Evolutionary conservation across 2,329 filamentous ascomycete species (phyloP).

Genomic region (Xylaria sp.): DNA sequence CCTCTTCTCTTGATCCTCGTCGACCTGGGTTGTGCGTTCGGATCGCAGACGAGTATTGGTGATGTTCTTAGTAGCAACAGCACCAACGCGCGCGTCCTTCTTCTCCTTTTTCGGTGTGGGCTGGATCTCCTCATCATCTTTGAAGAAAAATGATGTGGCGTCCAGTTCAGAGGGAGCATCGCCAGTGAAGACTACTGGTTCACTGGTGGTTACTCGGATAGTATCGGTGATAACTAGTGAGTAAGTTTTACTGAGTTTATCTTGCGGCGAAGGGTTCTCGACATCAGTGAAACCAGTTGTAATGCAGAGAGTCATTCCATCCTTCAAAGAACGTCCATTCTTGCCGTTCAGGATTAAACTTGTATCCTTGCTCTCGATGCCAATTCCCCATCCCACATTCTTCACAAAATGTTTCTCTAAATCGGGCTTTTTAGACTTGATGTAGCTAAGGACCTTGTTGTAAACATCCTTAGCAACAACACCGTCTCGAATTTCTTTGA

Average conservation of each 20-base stretch:
- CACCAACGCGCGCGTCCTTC: constrained; percentile 83
- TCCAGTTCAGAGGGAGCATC: constrained; percentile 92
- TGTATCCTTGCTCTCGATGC: constrained; percentile 87
- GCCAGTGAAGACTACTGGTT: constrained; percentile 90
- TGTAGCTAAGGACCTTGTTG: constrained; percentile 80
- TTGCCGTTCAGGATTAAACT: constrained; percentile 89
- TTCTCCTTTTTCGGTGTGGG: constrained; percentile 91
- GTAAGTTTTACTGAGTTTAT: constrained; percentile 89
- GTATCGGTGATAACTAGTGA: constrained; percentile 93
- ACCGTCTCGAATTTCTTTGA: constrained; percentile 91
- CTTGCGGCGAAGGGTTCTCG: constrained; percentile 85
- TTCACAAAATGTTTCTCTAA: constrained; percentile 95
- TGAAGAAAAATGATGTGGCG: constrained; percentile 98
- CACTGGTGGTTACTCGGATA: constrained; percentile 82
- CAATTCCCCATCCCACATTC: constrained; percentile 90
- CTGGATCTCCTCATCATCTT: constrained; percentile 90
- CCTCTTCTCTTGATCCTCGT: constrained; percentile 88
- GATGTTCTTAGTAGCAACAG: constrained; percentile 93
- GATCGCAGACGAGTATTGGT: constrained; percentile 92
- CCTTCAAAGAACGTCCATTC: constrained; percentile 83
- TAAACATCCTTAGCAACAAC: constrained; percentile 90
- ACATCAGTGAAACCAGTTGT: constrained; percentile 91
- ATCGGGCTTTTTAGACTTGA: constrained; percentile 93
- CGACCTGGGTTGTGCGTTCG: constrained; percentile 86
- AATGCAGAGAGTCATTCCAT: constrained; percentile 96